Conservation (phyloP, 148 eudicot genomes). For the Fallopia convolvulus region DNA sequence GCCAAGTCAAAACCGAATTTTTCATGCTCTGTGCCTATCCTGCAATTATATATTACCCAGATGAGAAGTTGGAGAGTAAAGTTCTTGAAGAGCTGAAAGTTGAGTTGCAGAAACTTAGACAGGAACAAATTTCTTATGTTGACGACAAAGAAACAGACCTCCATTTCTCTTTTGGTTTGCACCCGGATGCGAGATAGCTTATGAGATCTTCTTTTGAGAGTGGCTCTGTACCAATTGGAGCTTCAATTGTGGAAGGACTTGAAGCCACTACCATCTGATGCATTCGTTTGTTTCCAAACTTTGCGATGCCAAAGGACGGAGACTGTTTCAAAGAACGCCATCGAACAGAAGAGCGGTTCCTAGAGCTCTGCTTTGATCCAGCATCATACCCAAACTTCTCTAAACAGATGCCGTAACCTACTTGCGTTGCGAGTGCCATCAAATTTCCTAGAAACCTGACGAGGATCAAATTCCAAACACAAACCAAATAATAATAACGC, state of each 20-base stretch:
- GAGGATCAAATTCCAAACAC: background rate
- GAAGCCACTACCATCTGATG: slow-evolving; percentile 54
- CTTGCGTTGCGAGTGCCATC: slow-evolving; percentile 63
- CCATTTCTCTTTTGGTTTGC: slow-evolving; percentile 97
- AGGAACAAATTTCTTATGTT: background rate
- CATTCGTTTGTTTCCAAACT: slow-evolving; percentile 29
- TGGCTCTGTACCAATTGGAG: slow-evolving; percentile 64
- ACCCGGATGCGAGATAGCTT: slow-evolving; percentile 81
- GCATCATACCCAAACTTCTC: slow-evolving; percentile 32
- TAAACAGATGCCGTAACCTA: slow-evolving; percentile 37
- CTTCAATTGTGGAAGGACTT: slow-evolving; percentile 83
- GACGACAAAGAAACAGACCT: slow-evolving; percentile 36
- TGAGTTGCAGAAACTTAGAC: background rate
- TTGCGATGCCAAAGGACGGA: slow-evolving; percentile 17
- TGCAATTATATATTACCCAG: slow-evolving; percentile 23
- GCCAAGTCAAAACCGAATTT: slow-evolving; percentile 89
- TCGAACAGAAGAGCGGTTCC: slow-evolving; percentile 22
- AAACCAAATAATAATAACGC: background rate
- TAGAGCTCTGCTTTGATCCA: slow-evolving; percentile 26
- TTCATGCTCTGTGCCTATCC: slow-evolving; percentile 99
- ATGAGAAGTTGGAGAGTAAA: background rate
- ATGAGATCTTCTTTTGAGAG: slow-evolving; percentile 89
- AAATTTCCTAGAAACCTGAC: slow-evolving; percentile 18
- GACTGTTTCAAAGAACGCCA: slow-evolving; percentile 27
- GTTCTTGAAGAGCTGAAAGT: background rate